phyloP scores from a whole-genome alignment of 2,329 filamentous ascomycete genomes.

The Domatiomyces catenatus region DNA sequence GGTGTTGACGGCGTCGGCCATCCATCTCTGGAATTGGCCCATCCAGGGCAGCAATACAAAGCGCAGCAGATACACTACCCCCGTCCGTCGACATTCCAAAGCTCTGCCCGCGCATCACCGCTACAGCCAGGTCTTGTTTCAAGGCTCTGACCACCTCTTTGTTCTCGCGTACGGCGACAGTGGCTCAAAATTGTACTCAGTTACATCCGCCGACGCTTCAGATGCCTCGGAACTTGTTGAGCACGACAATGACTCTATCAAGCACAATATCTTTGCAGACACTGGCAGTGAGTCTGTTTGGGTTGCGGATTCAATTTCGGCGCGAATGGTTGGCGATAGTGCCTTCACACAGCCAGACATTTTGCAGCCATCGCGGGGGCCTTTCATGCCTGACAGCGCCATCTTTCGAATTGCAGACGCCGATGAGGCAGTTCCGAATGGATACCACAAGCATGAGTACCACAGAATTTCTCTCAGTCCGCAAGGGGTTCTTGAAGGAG shows the following conservation, averaged over 20 bases:
- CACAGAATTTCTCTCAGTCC: slow-evolving; percentile 48
- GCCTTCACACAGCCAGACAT: background rate
- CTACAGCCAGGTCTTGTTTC: slow-evolving; percentile 31
- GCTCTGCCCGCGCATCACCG: slow-evolving; percentile 1
- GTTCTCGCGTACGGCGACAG: slow-evolving; percentile 23
- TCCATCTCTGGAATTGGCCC: slow-evolving; percentile 58
- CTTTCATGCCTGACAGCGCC: slow-evolving; percentile 1
- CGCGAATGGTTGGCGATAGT: background rate
- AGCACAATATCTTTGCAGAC: slow-evolving; percentile 9
- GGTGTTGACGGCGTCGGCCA: slow-evolving; percentile 50
- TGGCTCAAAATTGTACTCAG: background rate
- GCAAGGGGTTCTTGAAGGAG: slow-evolving; percentile 64
- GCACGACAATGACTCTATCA: background rate
- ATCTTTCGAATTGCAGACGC: slow-evolving; percentile 1
- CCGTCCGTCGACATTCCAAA: slow-evolving; percentile 20
- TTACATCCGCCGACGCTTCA: slow-evolving; percentile 1
- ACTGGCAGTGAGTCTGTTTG: slow-evolving; percentile 6
- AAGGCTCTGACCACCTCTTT: slow-evolving; percentile 25
- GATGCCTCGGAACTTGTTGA: slow-evolving; percentile 1
- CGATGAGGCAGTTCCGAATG: slow-evolving; percentile 1
- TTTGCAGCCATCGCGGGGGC: background rate
- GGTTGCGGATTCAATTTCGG: slow-evolving; percentile 1
- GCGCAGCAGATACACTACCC: slow-evolving; percentile 34
- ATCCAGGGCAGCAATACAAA: slow-evolving; percentile 29
- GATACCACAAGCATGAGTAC: slow-evolving; percentile 3